Evolutionary conservation across 805 yeast genomes (phyloP), one percentile per base, ranked within the genome.

Genomic region (Candida michaelii): DNA sequence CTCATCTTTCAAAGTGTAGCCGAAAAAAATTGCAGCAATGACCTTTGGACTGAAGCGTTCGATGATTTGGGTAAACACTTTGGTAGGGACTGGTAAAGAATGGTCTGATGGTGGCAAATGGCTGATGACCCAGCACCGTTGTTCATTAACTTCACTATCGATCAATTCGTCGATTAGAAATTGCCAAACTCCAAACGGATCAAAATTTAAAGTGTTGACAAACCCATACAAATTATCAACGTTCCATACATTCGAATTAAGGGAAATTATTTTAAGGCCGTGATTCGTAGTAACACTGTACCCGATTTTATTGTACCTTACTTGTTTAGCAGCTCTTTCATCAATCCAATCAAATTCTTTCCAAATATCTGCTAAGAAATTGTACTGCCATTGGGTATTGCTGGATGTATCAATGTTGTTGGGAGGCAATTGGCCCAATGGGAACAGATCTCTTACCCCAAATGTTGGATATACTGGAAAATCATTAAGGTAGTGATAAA

Each of bases 121-220:
- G 15, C 84, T 78, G 50, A 81, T 73, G 41, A 83, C 70, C 89
- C 89, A 83, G n/a, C 80, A 89, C 51, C 84, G 66, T 58, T 82
- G 79, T 40, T 76, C 78, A 6, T 65, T 65, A 27, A 53, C 42
- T 59, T 83, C 89, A 48, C 83, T 71, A 34, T 73, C 83, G 11
- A 74, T 56, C 39, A 83, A 66, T 62, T 84, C 89, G 43, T 77
- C 74, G 32, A 80, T 73, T 47, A 83, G 60, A 54, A 82, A 84
- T 48, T 73, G 60, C 65, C 83, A 67, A 45, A 76, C 75, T 1
- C 87, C 89, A 54, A 82, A 80, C 14, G 75, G 68, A 50, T 83
- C 88, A 12, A 79, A 77, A 42, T 76, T 65, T 16, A 74, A 58
- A 51, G 79, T 73, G 42, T 78, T 70, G 54, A 82, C 79, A 48